These are phyloP conservation scores for Stagonosporopsis cucurbitacearum DNA, from an alignment of 2,329 filamentous ascomycete species.

Conservation along the genomic window DNA sequence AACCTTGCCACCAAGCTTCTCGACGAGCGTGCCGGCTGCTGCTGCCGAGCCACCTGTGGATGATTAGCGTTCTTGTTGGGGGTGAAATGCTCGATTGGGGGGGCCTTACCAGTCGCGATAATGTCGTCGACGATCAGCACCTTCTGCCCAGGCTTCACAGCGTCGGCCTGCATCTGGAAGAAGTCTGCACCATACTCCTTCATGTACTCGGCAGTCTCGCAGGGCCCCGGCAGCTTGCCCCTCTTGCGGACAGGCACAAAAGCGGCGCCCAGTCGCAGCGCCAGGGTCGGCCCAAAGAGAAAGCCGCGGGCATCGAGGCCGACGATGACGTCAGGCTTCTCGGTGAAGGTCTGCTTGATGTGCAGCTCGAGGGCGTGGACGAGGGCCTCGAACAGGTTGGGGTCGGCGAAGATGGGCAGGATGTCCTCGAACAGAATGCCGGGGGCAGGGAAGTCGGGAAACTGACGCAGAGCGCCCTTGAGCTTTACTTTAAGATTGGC, in stretches of 20 bases:
- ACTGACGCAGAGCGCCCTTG: conserved; percentile 78
- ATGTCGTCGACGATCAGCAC: conserved; percentile 97
- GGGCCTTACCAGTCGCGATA: conserved; percentile 85
- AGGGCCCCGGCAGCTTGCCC: conserved; percentile 93
- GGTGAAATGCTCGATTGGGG: not conserved
- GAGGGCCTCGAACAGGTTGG: conserved; percentile 74
- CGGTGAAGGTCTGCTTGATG: conserved; percentile 67
- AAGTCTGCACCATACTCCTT: conserved; percentile 97
- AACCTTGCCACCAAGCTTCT: conserved; percentile 83
- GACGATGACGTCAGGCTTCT: conserved; percentile 84
- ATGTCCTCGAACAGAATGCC: conserved; percentile 98
- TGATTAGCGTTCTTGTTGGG: conserved; percentile 13
- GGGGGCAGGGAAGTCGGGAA: conserved; percentile 87
- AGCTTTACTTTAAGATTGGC: conserved; percentile 69
- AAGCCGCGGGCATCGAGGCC: conserved; percentile 95
- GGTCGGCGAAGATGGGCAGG: conserved; percentile 89
- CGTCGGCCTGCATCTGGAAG: conserved; percentile 93
- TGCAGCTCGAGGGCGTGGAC: conserved; percentile 86
- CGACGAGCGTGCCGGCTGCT: conserved; percentile 85
- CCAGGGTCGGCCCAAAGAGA: conserved; percentile 89
- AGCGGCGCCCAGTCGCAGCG: conserved; percentile 78
- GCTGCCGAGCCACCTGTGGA: conserved; percentile 82
- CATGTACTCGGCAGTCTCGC: conserved; percentile 82
- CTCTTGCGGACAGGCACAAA: conserved; percentile 95
- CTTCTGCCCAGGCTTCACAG: conserved; percentile 83